phyloP scores from a whole-genome alignment of 805 yeast genomes.

The Suhomyces prunicola region DNA sequence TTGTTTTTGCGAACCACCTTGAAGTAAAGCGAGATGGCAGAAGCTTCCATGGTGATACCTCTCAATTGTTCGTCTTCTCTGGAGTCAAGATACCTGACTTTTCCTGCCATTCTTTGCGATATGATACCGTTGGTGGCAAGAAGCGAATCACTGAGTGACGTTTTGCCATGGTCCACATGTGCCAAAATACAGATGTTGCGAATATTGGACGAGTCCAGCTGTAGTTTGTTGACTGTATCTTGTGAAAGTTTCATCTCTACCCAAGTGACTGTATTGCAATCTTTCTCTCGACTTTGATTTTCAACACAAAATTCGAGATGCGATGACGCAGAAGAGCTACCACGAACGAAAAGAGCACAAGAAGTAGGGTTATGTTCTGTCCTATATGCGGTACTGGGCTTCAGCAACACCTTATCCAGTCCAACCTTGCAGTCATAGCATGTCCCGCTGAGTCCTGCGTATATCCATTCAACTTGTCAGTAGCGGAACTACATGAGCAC shows the following conservation, averaged over 20 bases:
- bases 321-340: background rate
- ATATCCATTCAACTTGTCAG: slow-evolving; percentile 31
- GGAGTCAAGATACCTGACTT: slow-evolving; percentile 87
- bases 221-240: slow-evolving; percentile 62
- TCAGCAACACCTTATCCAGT: slow-evolving; percentile 24
- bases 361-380: slow-evolving; percentile 14
- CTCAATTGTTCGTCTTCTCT: slow-evolving; percentile 93
- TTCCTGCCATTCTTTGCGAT: slow-evolving; percentile 93
- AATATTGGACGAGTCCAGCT: slow-evolving; percentile 63
- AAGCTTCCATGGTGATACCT: slow-evolving; percentile 97
- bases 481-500: slow-evolving; percentile 24
- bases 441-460: slow-evolving; percentile 29
- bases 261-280: background rate
- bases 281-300: background rate
- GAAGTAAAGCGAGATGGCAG: slow-evolving; percentile 92
- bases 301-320: background rate
- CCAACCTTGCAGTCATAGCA: slow-evolving; percentile 22
- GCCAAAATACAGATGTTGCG: slow-evolving; percentile 94
- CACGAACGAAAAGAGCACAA: slow-evolving; percentile 5
- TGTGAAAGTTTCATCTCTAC: slow-evolving; percentile 53
- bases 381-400: slow-evolving; percentile 27
- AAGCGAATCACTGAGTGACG: slow-evolving; percentile 87
- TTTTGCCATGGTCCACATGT: slow-evolving; percentile 98
- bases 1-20: slow-evolving; percentile 51
- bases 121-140: slow-evolving; percentile 95